Base-by-base conservation (phyloP, 148 eudicot genomes). In the Linanthus parryae region DNA sequence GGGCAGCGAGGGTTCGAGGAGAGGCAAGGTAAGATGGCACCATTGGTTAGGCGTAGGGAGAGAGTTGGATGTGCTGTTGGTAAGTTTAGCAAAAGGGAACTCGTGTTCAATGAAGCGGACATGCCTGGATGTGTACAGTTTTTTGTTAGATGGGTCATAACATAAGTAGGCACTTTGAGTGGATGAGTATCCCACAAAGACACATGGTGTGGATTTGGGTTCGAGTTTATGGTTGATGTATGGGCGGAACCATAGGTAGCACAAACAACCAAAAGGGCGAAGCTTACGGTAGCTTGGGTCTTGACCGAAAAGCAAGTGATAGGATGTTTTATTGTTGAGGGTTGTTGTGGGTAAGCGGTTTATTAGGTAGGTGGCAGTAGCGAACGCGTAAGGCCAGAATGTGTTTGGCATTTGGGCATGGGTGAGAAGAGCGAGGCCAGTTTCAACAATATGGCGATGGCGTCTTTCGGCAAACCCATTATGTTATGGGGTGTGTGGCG, bases 11-110 rank as follows among this genome's bases (percentile, higher is more conserved):
- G n/a, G n/a, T n/a, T n/a, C n/a, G n/a, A 14, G 15, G n/a, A n/a
- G n/a, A n/a, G n/a, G n/a, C n/a, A n/a, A n/a, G n/a, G n/a, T n/a
- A n/a, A n/a, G n/a, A n/a, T n/a, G n/a, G n/a, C n/a, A n/a, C n/a
- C n/a, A n/a, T 39, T 15, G 44, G 44, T 39, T 39, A 19, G 14
- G 44, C n/a, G n/a, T n/a, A n/a, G 44, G 15, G 44, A 39, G 44
- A 19, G 44, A 39, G 44, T 1, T 13, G 44, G 44, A 39, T 8
- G 17, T 15, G 5, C 0, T 15, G 8, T n/a, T n/a, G n/a, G n/a
- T n/a, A n/a, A n/a, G n/a, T n/a, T n/a, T n/a, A n/a, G n/a, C n/a
- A n/a, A n/a, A n/a, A n/a, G n/a, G n/a, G n/a, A n/a, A n/a, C n/a
- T n/a, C n/a, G n/a, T n/a, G n/a, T n/a, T n/a, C n/a, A 14, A 39